Percentiles rank a stretch among this genome's conserved stretches.
phyloP scores from a whole-genome alignment of 2,329 filamentous ascomycete genomes.

The Calonectria multiphialidica region DNA sequence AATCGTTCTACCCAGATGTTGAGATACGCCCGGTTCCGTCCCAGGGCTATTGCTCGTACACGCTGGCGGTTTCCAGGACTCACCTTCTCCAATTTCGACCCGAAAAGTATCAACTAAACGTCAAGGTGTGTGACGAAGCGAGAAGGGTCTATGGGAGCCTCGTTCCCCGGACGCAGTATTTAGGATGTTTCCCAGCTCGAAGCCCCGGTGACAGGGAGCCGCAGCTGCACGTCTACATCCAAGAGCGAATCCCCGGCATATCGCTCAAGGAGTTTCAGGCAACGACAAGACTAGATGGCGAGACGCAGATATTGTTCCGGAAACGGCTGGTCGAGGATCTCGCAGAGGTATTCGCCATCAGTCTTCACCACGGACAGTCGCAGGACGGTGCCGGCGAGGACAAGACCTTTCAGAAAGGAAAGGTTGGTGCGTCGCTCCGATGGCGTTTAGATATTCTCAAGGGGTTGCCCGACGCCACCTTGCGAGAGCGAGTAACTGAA shows the following conservation, averaged over 20 bases:
- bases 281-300: constrained; percentile 8
- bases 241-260: constrained; percentile 56
- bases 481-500: constrained; percentile 42
- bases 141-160: constrained; percentile 53
- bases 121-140: constrained; percentile 51
- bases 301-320: constrained; percentile 23
- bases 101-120: constrained; percentile 54
- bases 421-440: constrained; percentile 55
- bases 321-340: constrained; percentile 55
- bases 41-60: constrained; percentile 67
- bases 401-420: constrained; percentile 38
- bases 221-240: constrained; percentile 53
- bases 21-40: constrained; percentile 48
- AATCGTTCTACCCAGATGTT: constrained; percentile 45
- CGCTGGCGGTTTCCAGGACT: constrained; percentile 54
- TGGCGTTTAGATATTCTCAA: constrained; percentile 54
- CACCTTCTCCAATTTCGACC: constrained; percentile 63
- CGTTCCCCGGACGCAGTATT: constrained; percentile 55
- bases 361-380: constrained; percentile 46
- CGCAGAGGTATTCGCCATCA: constrained; percentile 53
- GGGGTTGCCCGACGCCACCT: constrained; percentile 49
- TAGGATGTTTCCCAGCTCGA: constrained; percentile 48
- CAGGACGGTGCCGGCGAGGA: not conserved
- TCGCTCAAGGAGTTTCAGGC: constrained; percentile 51
- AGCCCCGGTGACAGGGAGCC: not conserved